phyloP scores from a whole-genome alignment of 306 rosid species.

The Ochetophila trinervis region DNA sequence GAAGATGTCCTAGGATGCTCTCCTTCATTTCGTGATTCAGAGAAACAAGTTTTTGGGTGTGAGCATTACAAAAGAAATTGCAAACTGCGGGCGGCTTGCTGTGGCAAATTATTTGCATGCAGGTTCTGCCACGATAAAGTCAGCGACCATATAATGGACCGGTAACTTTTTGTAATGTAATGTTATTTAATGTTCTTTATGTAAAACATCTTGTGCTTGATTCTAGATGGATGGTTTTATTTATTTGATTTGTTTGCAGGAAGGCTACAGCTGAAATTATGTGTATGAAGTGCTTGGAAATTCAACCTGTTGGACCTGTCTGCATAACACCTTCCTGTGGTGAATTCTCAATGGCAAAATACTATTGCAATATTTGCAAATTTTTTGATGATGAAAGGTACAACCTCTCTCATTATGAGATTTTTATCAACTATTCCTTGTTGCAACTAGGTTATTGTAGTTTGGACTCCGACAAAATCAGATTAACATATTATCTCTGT shows the following conservation, averaged over 20 bases:
- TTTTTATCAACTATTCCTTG: background rate
- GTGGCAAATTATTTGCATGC: slow-evolving; percentile 83
- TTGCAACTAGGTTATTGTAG: background rate
- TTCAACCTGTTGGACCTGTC: slow-evolving; percentile 69
- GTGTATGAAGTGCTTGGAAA: slow-evolving; percentile 75
- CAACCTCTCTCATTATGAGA: background rate
- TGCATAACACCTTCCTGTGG: slow-evolving; percentile 80
- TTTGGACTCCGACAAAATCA: too few relatives aligned
- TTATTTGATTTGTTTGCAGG: slow-evolving; percentile 41
- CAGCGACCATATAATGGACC: slow-evolving; percentile 82
- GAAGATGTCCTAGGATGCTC: slow-evolving; percentile 49
- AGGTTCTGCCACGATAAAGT: slow-evolving; percentile 84
- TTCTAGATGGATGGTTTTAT: slow-evolving; percentile 4
- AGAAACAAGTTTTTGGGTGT: slow-evolving; percentile 70
- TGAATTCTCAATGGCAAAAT: slow-evolving; percentile 76
- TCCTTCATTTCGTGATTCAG: slow-evolving; percentile 61
- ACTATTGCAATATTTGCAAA: slow-evolving; percentile 74
- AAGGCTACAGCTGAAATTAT: slow-evolving; percentile 86
- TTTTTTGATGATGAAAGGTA: slow-evolving; percentile 95
- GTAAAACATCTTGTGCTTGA: background rate
- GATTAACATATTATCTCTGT: too few relatives aligned
- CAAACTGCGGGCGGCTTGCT: slow-evolving; percentile 85
- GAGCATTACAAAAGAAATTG: slow-evolving; percentile 94
- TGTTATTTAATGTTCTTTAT: background rate
- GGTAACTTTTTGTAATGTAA: slow-evolving; percentile 41